phyloP scores from a whole-genome alignment of 1,284 basidiomycete species.

The Ustanciosporium gigantosporum region DNA sequence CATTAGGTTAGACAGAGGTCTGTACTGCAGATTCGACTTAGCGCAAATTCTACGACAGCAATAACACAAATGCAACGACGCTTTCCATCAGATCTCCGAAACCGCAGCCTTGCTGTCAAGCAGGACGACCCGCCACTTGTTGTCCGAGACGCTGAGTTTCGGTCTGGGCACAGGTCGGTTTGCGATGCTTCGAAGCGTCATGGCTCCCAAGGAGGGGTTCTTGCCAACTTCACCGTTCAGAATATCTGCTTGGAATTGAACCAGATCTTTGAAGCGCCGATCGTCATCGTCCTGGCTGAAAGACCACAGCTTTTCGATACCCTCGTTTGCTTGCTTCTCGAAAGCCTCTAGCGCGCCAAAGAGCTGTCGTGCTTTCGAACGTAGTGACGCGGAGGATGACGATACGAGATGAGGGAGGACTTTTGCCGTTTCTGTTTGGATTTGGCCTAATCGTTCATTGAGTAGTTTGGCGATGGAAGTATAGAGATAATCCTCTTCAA shows the following conservation, averaged over 20 bases:
- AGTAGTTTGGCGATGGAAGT: conserved; percentile 78
- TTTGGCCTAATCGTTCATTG: conserved; percentile 47
- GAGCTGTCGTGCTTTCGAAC: conserved; percentile 19
- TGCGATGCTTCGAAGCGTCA: conserved; percentile 10
- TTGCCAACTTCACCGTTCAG: conserved; percentile 7
- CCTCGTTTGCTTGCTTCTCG: conserved; percentile 18
- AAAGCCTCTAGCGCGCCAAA: conserved; percentile 18
- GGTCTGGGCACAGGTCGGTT: conserved; percentile 18
- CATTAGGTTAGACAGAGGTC: too few relatives aligned
- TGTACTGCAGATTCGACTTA: too few relatives aligned
- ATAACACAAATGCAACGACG: too few relatives aligned
- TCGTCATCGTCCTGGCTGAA: conserved; percentile 29
- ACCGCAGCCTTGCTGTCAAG: conserved; percentile 8
- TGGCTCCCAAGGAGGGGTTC: conserved; percentile 15
- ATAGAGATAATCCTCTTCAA: conserved; percentile 94
- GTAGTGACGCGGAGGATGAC: conserved; percentile 13
- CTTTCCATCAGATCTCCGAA: conserved; percentile 1
- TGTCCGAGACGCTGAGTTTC: conserved; percentile 15
- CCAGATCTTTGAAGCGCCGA: conserved; percentile 17
- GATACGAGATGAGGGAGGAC: conserved; percentile 40
- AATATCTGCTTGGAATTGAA: conserved; percentile 21
- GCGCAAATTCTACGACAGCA: too few relatives aligned
- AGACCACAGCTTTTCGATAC: conserved; percentile 24
- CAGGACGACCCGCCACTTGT: conserved; percentile 18
- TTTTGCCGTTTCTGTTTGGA: conserved; percentile 33